Base-by-base conservation (phyloP, 2,329 filamentous ascomycete species). In the Fonsecaea pedrosoi region DNA sequence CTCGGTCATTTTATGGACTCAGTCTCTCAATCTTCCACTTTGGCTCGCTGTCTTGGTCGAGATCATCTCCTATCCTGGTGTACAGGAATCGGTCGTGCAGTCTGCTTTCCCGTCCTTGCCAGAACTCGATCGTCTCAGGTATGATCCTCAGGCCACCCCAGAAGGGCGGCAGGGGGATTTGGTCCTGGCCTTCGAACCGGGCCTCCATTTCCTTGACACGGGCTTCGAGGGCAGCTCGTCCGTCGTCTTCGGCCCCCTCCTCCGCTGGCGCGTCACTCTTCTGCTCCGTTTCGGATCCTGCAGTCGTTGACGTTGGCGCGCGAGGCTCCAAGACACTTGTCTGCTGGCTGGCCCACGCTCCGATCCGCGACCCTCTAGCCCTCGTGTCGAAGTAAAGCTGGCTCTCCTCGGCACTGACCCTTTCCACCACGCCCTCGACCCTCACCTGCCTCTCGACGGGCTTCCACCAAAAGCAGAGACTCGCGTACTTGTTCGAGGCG, bases 71-170 rank as follows among this genome's bases (percentile, higher is more conserved):
- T 58, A 86, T 84, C 77, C 86, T 88, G 64, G 88, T 87, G 80
- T 97, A 98, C 69, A 89, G 86, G 77, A 99, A 98, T 30, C 95
- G 90, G 83, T 99, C 95, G 80, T 99, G 95, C 78, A 99, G 81
- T 67, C 95, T 85, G 80, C 90, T 97, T 76, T 92, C 86, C 74
- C 95, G 86, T 2, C 95, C 95, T 83, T 97, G 94, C 87, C 95
- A 99, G 78, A 99, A 99, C 84, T 99, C 95, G 57, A 99, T 85
- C 73, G 88, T 87, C 75, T 93, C 90, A 0, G 95, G 94, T 70
- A 94, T 85, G 67, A 99, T 86, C 73, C 94, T 88, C 77, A 97
- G 77, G 0, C 95, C 95, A 35, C 95, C 95, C 95, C 95, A 99
- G 77, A 97, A 97, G 9, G 91, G 89, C 3, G 95, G 95, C 58